Evolutionary conservation across 768 basidiomycete species (phyloP), one percentile per base, ranked within the genome.

Genomic region (Austroboletus eburneus): DNA sequence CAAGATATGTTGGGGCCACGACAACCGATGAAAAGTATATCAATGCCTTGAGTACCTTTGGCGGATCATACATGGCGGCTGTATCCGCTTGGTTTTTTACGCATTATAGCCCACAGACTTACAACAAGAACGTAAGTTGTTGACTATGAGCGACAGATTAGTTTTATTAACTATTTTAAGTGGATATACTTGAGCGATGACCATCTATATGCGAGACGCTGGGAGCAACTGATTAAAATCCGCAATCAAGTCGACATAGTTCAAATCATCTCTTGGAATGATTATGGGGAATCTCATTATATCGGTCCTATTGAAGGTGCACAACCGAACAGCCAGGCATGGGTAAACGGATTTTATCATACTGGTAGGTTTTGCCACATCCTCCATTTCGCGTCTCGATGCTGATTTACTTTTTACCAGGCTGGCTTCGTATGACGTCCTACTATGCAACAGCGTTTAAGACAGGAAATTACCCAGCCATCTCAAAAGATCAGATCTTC

Each of bases 71-170:
- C 56, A 73, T 77, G 64, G 72, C 72, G 5, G 69, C 83, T 13
- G 79, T 81, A 23, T 80, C 85, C 12, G 83, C 87, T 13, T 81
- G 83, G 78, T 90, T 90, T 70, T 89, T 85, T 62, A 85, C 87
- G 3, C 86, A 90, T 59, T 89, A 87, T 59, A 73, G 80, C 23
- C 64, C 72, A 10, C 62, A 87, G 43, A 72, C 77, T 2, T 87
- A 76, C 59, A 79, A 88, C 65, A 89, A 90, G 63, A 89, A 89
- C 57, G 81, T 82, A 50, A 45, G 76, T 66, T n/a, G 16, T 32
- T 14, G 29, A 8, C 38, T 13, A 4, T 30, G 35, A 6, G 32
- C 42, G n/a, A 36, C 36, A 3, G 33, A 43, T 33, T 46, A 6
- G 22, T 16, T 36, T 50, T 43, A 20, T 30, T 40, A 14, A 36